phyloP scores from a whole-genome alignment of 805 yeast genomes.

The Spathaspora arborariae region DNA sequence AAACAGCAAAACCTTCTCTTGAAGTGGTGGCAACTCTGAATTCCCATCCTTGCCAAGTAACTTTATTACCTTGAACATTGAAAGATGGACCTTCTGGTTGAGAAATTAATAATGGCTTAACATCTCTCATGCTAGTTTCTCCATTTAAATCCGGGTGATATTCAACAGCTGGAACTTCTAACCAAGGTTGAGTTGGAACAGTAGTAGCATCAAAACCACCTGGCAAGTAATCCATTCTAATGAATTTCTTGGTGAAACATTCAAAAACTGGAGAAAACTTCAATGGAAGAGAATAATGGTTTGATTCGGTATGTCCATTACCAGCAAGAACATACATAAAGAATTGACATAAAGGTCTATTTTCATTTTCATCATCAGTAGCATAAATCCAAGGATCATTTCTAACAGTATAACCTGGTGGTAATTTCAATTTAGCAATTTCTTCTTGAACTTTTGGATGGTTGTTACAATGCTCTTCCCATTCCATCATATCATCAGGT shows the following conservation, averaged over 20 bases:
- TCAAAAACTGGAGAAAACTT: slow-evolving; percentile 74
- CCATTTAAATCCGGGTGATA: slow-evolving; percentile 71
- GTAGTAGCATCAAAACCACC: slow-evolving; percentile 63
- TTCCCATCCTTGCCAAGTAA: slow-evolving; percentile 83
- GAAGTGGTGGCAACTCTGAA: slow-evolving; percentile 66
- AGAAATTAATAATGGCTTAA: slow-evolving; percentile 62
- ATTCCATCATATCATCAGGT: slow-evolving; percentile 55
- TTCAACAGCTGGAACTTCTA: slow-evolving; percentile 57
- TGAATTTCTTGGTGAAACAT: slow-evolving; percentile 53
- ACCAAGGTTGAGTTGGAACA: slow-evolving; percentile 59
- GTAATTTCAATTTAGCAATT: slow-evolving; percentile 63
- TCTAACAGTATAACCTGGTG: slow-evolving; percentile 50
- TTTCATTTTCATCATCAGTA: slow-evolving; percentile 61
- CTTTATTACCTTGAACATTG: slow-evolving; percentile 49
- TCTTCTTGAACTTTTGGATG: slow-evolving; percentile 64
- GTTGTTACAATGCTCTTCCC: slow-evolving; percentile 47
- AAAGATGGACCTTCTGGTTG: slow-evolving; percentile 85
- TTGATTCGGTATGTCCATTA: slow-evolving; percentile 61
- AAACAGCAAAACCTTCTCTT: slow-evolving; percentile 77
- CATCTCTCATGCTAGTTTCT: slow-evolving; percentile 45
- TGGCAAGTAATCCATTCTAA: slow-evolving; percentile 72
- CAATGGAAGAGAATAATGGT: slow-evolving; percentile 72
- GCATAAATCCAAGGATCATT: slow-evolving; percentile 88
- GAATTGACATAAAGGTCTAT: slow-evolving; percentile 63
- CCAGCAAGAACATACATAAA: slow-evolving; percentile 70